Evolutionary conservation across 2,329 filamentous ascomycete genomes (phyloP).

Genomic region (Arthrobotrys musiformis): DNA sequence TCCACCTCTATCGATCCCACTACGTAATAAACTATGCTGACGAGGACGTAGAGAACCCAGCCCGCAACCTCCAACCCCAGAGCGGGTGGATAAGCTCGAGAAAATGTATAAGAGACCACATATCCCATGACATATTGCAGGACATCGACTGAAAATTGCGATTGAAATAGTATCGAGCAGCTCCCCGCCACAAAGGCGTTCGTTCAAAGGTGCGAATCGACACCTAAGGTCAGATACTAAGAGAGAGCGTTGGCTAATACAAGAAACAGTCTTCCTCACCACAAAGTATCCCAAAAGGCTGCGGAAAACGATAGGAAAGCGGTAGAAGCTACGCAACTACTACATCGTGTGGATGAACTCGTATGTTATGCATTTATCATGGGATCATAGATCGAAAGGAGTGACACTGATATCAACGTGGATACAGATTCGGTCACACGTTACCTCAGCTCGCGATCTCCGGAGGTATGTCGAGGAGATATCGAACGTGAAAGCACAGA

Average conservation of each 20-base stretch:
- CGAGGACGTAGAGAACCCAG: slow-evolving; percentile 23
- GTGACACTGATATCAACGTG: background rate
- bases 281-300: slow-evolving; percentile 18
- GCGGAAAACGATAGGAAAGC: slow-evolving; percentile 44
- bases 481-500: slow-evolving; percentile 23
- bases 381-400: background rate
- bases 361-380: slow-evolving; percentile 7
- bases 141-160: background rate
- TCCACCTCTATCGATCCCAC: background rate
- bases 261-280: slow-evolving; percentile 37
- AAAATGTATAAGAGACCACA: slow-evolving; percentile 30
- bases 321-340: slow-evolving; percentile 26
- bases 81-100: slow-evolving; percentile 9
- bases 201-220: slow-evolving; percentile 33
- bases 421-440: slow-evolving; percentile 35
- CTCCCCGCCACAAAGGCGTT: slow-evolving; percentile 40
- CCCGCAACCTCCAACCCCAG: slow-evolving; percentile 39
- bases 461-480: slow-evolving; percentile 41
- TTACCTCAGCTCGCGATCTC: slow-evolving; percentile 35
- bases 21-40: background rate
- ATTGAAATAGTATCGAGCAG: slow-evolving; percentile 14
- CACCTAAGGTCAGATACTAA: no score
- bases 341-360: slow-evolving; percentile 40
- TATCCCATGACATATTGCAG: background rate
- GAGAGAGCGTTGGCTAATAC: background rate